These are phyloP conservation scores for Pichia rugopelliculosa DNA, from an alignment of 805 yeast species.

Conservation along the genomic window DNA sequence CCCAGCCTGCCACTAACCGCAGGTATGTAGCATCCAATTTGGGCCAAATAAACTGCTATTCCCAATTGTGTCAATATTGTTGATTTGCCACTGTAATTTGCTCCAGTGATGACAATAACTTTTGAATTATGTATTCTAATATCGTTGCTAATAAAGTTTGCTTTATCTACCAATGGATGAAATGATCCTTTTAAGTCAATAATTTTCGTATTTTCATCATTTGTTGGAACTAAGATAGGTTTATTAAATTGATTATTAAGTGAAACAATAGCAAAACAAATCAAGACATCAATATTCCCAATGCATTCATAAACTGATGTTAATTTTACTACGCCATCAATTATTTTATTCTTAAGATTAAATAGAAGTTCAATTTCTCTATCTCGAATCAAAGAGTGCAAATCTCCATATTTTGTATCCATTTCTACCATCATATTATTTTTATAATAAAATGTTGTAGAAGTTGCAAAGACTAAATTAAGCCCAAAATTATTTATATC, in stretches of 20 bases:
- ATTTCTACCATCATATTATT: constrained; percentile 24
- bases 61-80: constrained; percentile 44
- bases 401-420: constrained; percentile 36
- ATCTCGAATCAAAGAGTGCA: constrained; percentile 34
- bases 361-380: constrained; percentile 35
- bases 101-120: constrained; percentile 39
- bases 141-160: constrained; percentile 36
- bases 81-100: constrained; percentile 47
- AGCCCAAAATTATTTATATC: constrained; percentile 8
- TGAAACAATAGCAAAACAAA: constrained; percentile 30
- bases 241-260: constrained; percentile 21
- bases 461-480: constrained; percentile 34
- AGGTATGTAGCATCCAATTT: constrained; percentile 50
- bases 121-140: constrained; percentile 13
- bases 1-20: constrained; percentile 39
- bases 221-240: constrained; percentile 28
- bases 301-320: constrained; percentile 17
- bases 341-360: constrained; percentile 22
- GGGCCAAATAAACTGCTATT: constrained; percentile 40
- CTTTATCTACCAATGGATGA: constrained; percentile 30
- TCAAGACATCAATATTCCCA: constrained; percentile 33
- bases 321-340: constrained; percentile 15
- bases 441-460: constrained; percentile 32
- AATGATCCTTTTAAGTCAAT: constrained; percentile 33
- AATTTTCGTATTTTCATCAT: constrained; percentile 2